Base-by-base conservation (phyloP, 495 filamentous ascomycete genomes). In the Xanthoparmelia taractica region DNA sequence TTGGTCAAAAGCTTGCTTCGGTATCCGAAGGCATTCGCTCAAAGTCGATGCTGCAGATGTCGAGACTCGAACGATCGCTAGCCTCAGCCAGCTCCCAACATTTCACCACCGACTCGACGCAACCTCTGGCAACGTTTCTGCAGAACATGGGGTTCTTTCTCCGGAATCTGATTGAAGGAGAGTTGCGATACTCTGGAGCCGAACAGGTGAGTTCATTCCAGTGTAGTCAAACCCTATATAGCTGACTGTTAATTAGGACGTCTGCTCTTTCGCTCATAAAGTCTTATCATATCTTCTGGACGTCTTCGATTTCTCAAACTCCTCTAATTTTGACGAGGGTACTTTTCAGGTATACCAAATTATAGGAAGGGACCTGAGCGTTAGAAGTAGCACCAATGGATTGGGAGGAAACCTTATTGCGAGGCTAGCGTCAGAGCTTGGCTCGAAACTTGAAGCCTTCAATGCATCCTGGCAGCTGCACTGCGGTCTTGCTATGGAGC, bases 401-500 rank as follows among this genome's bases (percentile, higher is more conserved):
- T 18, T 27, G 12, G 11, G 23, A 27, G 31, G 27, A 34, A 43
- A 25, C 18, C 41, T 59, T 23, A 45, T 36, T 38, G 62, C 66
- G 5, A 66, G 69, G 10, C 65, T 84, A 50, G 75, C 74, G 59
- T 36, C 67, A 11, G 61, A 73, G 8, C 67, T 81, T 7, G 73
- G 74, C 15, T 68, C 70, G 37, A 75, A 76, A 4, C 74, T 85
- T 34, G 63, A 73, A 50, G 70, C 67, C 6, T 83, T 86, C 69
- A 73, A 78, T 57, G 74, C 73, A 12, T 67, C 66, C 6, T 81
- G 77, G 78, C 83, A 85, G 52, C 75, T 94, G 10, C 82, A 77
- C 0, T 92, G 85, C 4, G 92, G 92, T 2, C 79, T 91, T 23
- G 86, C 84, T 65, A 96, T 97, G 90, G 90, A 96, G 70, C 74